These are phyloP conservation scores for Aureobasidium sp. DNA, from an alignment of 2,329 filamentous ascomycete species.

Conservation along the genomic window DNA sequence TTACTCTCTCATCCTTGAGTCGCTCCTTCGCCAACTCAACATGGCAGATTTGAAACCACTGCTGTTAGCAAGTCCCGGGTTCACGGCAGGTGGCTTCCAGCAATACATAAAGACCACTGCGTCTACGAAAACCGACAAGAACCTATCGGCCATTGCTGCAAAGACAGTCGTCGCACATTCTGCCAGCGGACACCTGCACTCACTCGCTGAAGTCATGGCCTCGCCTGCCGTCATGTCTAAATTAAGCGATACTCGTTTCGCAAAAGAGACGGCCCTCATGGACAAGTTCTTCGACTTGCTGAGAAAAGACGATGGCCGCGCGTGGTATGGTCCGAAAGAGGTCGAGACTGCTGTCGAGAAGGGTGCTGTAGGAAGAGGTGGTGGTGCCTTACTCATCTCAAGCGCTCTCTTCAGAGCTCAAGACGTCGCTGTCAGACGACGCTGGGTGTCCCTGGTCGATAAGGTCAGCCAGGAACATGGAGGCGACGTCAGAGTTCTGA, in stretches of 20 bases:
- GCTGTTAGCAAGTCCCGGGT: slow-evolving; percentile 90
- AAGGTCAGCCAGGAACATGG: slow-evolving; percentile 83
- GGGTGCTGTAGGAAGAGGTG: slow-evolving; percentile 88
- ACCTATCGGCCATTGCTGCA: slow-evolving; percentile 67
- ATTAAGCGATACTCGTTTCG: slow-evolving; percentile 89
- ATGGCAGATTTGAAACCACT: slow-evolving; percentile 75
- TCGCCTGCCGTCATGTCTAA: slow-evolving; percentile 80
- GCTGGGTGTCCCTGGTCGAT: slow-evolving; percentile 89
- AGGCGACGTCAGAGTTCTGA: slow-evolving; percentile 89
- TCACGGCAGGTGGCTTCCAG: slow-evolving; percentile 83
- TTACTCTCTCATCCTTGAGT: slow-evolving; percentile 79
- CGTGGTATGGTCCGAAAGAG: slow-evolving; percentile 89
- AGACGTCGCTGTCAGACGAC: slow-evolving; percentile 77
- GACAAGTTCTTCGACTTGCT: slow-evolving; percentile 84
- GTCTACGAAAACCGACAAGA: slow-evolving; percentile 76
- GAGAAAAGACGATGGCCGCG: slow-evolving; percentile 85
- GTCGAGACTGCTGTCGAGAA: slow-evolving; percentile 86
- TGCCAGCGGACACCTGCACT: slow-evolving; percentile 87
- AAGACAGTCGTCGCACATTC: slow-evolving; percentile 81
- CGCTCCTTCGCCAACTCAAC: slow-evolving; percentile 81
- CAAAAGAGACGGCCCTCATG: slow-evolving; percentile 84
- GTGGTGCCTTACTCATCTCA: slow-evolving; percentile 86
- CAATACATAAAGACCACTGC: slow-evolving; percentile 72
- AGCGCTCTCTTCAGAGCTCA: slow-evolving; percentile 89
- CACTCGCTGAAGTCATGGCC: slow-evolving; percentile 87